Conservation (phyloP, 768 basidiomycete species). For the Amanita phalloides region DNA sequence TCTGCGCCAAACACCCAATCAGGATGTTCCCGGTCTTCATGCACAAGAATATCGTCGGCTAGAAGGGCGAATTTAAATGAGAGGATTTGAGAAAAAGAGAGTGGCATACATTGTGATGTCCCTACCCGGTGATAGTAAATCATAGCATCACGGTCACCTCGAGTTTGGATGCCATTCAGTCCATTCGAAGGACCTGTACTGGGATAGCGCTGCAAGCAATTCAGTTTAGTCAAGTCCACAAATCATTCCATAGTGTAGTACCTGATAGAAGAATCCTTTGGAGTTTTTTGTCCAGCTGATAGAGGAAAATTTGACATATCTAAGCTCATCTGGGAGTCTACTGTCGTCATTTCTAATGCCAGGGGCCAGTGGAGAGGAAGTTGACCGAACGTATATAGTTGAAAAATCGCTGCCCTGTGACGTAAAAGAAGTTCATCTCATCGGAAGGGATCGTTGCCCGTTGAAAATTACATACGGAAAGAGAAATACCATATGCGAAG, state of each 20-base stretch:
- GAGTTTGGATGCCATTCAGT: conserved; percentile 46
- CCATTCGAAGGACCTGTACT: conserved; percentile 37
- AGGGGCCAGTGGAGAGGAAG: conserved; percentile 41
- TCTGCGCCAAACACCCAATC: conserved; percentile 52
- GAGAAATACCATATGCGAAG: conserved; percentile 68
- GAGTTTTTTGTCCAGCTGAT: conserved; percentile 71
- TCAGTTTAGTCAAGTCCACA: neutral
- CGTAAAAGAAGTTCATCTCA: conserved; percentile 1
- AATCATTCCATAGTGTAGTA: conserved; percentile 6
- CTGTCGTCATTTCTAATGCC: conserved; percentile 33
- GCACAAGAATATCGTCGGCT: conserved; percentile 63
- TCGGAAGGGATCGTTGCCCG: conserved; percentile 4
- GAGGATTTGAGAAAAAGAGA: neutral
- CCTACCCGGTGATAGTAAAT: conserved; percentile 69
- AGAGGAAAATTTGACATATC: conserved; percentile 68
- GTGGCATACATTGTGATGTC: conserved; percentile 47
- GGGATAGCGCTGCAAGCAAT: conserved; percentile 42
- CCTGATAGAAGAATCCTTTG: conserved; percentile 81
- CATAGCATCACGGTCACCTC: conserved; percentile 57
- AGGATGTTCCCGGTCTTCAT: conserved; percentile 53
- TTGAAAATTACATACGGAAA: conserved; percentile 37
- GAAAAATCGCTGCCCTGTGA: conserved; percentile 63
- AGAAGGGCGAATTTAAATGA: neutral
- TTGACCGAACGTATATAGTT: conserved; percentile 58
- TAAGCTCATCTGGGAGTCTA: conserved; percentile 54